Percentiles rank a stretch among this genome's conserved stretches.
Conservation (phyloP, 345 rosid genomes). For the Camelina hispida region DNA sequence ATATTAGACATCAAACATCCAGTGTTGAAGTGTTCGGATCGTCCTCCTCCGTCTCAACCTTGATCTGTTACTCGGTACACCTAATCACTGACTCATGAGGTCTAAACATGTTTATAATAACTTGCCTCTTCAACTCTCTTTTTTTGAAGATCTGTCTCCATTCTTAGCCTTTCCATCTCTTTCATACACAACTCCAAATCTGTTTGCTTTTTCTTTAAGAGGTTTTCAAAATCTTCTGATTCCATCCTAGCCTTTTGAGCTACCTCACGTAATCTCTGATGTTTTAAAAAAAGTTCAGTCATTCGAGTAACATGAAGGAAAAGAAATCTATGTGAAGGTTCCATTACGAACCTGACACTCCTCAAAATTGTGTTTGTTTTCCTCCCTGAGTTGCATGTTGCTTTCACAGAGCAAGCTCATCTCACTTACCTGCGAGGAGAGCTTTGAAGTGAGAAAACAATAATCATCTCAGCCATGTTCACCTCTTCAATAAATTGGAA, state of each 20-base stretch:
- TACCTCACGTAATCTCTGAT: constrained; percentile 79
- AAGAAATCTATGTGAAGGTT: constrained; percentile 23
- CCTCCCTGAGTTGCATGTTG: constrained; percentile 94
- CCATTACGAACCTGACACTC: constrained; percentile 75
- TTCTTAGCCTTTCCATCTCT: constrained; percentile 66
- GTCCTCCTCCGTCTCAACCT: too few relatives aligned
- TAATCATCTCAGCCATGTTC: too few relatives aligned
- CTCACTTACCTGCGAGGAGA: constrained; percentile 72
- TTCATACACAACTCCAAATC: constrained; percentile 74
- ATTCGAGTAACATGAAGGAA: constrained; percentile 16
- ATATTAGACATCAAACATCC: too few relatives aligned
- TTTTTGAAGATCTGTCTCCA: constrained; percentile 65
- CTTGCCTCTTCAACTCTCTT: constrained; percentile 79
- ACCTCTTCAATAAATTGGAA: too few relatives aligned
- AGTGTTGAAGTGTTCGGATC: too few relatives aligned
- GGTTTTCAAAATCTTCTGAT: constrained; percentile 55
- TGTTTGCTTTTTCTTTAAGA: constrained; percentile 62
- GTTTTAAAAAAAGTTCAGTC: background rate
- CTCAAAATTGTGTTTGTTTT: constrained; percentile 94
- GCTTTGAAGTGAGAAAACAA: constrained; percentile 22
- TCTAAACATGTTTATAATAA: constrained; percentile 30
- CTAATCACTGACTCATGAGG: too few relatives aligned
- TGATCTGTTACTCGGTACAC: too few relatives aligned
- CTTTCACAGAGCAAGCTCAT: constrained; percentile 92
- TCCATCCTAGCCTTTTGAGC: constrained; percentile 66